Percentiles rank a stretch among this genome's conserved stretches.
These are phyloP conservation scores for Nemania abortiva DNA, from an alignment of 2,329 filamentous ascomycete genomes.

Conservation along the genomic window DNA sequence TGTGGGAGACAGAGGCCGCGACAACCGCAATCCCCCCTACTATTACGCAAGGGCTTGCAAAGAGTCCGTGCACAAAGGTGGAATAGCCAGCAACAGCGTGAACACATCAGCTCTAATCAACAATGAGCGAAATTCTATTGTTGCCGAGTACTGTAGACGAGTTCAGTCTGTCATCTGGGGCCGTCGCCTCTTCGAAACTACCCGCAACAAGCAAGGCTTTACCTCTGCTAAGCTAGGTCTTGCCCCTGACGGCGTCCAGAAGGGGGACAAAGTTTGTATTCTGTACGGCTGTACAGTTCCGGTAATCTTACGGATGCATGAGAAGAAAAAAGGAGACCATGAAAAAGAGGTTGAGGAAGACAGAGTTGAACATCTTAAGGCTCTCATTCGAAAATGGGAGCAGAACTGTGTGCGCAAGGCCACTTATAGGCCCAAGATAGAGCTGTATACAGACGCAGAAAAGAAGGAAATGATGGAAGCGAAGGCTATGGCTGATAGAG, in stretches of 20 bases:
- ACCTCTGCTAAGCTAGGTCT: background rate
- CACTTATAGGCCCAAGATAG: background rate
- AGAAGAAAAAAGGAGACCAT: background rate
- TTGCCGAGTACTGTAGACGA: slow-evolving; percentile 10
- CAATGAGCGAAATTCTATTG: slow-evolving; percentile 11
- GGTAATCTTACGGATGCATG: slow-evolving; percentile 1
- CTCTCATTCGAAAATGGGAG: slow-evolving; percentile 13
- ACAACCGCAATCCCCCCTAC: slow-evolving; percentile 6
- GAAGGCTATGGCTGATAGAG: background rate
- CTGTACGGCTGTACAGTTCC: slow-evolving; percentile 9
- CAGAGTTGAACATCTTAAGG: slow-evolving; percentile 12
- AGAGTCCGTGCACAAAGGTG: slow-evolving; percentile 8
- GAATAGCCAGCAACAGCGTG: slow-evolving; percentile 12
- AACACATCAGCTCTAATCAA: background rate
- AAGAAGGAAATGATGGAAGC: background rate
- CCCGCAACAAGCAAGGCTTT: no score
- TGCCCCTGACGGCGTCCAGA: background rate
- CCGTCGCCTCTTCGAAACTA: background rate
- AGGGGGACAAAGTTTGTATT: slow-evolving; percentile 5
- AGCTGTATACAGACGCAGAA: background rate
- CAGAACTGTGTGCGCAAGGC: background rate
- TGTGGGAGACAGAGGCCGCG: slow-evolving; percentile 10
- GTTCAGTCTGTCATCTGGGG: slow-evolving; percentile 11
- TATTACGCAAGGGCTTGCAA: slow-evolving; percentile 12
- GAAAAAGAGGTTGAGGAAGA: background rate